Evolutionary conservation across 345 rosid species (phyloP), one percentile per base, ranked within the genome.

Genomic region (Anacardium occidentale): DNA sequence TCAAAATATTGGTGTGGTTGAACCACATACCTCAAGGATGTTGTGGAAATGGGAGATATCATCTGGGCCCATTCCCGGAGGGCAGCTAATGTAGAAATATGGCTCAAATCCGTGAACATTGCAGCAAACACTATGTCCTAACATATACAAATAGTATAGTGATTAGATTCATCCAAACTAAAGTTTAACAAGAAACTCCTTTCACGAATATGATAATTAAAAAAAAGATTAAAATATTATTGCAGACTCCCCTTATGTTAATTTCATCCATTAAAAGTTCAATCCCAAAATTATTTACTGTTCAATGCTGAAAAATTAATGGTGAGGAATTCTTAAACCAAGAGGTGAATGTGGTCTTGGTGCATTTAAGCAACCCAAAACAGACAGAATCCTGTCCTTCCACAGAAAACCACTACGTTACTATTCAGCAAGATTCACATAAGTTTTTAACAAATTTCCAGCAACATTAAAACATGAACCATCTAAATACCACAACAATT

Each of bases 51-150:
- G 84, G 29, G 98, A 92, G 15, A 92, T 91, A 75, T 89, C 98
- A 77, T 92, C 99, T 1, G 96, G 93, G 1, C 91, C 96, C 96
- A 92, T 92, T 71, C 97, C 99, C 2, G 82, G 82, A 79, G 96
- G 98, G 77, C 97, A 91, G 73, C 84, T 82, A 68, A 92, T 88
- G 76, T 92, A 95, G 81, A 95, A 91, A 83, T 95, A 95, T 1
- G 97, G 99, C 85, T 95, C 96, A 71, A 95, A 95, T 34, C 99
- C 98, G 84, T 95, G 99, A 74, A 89, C 97, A 71, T 75, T 75
- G 85, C 98, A 95, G 82, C 98, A 95, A 61, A 95, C 98, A 80
- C 97, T 95, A 55, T 89, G 89, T 54, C 99, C 99, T 92, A 78
- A 66, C 42, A 73, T 70, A 59, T 68, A 29, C 61, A 64, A 75